A percentile compares a stretch with the other conserved stretches of the same genome.
phyloP scores from a whole-genome alignment of 371 early-diverging fungal species.

The Zychaea mexicana region DNA sequence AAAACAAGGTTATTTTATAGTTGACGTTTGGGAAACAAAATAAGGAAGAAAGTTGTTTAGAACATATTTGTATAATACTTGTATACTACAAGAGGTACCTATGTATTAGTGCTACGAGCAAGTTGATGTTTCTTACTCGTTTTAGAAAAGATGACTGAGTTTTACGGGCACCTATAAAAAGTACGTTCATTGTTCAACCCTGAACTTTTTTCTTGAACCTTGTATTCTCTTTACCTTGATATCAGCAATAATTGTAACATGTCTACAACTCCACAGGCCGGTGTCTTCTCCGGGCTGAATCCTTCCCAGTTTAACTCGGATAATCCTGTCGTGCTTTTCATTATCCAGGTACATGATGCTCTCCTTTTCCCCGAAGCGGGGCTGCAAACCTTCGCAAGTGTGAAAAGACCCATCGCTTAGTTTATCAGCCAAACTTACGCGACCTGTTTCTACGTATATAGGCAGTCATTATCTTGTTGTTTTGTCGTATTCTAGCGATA shows the following conservation, averaged over 20 bases:
- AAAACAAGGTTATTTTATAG: too few species aligned
- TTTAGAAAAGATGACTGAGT: not conserved
- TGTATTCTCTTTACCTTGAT: not conserved
- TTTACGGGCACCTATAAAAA: not conserved
- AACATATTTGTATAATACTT: too few species aligned
- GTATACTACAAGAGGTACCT: too few species aligned
- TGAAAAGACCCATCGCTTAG: not conserved
- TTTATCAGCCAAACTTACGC: not conserved
- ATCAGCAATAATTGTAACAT: not conserved
- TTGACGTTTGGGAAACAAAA: too few species aligned
- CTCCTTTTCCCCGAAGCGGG: too few species aligned
- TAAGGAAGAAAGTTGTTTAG: too few species aligned
- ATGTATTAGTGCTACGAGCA: too few species aligned
- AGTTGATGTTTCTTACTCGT: too few species aligned
- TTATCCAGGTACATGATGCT: slow-evolving; percentile 59
- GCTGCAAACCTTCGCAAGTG: not conserved
- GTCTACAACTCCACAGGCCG: slow-evolving; percentile 48
- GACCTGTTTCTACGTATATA: slow-evolving; percentile 25
- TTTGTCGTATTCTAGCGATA: slow-evolving; percentile 66
- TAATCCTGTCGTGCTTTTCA: slow-evolving; percentile 67
- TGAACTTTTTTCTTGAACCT: not conserved
- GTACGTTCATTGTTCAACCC: not conserved
- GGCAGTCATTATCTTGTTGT: slow-evolving; percentile 65
- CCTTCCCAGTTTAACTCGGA: slow-evolving; percentile 54
- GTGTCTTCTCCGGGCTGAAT: slow-evolving; percentile 68